These are phyloP conservation scores for Rhododendron williamsianum DNA, from an alignment of 148 eudicot genomes.

Conservation along the genomic window DNA sequence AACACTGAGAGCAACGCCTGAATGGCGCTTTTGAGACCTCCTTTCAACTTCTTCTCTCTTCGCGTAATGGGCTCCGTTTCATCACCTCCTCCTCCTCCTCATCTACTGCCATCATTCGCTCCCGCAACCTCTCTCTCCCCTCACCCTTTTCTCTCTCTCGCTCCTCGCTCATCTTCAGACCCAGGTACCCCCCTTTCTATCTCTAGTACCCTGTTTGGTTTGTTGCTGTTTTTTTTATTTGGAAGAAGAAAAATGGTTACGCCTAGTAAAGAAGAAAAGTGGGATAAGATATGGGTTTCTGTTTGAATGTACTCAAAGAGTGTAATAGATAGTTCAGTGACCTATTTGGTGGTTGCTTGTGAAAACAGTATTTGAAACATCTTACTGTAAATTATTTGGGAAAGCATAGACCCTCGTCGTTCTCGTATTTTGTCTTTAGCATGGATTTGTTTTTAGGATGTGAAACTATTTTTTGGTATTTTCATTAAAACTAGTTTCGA, in stretches of 20 bases:
- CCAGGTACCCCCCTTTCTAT: constrained; percentile 20
- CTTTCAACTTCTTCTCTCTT: constrained; percentile 19
- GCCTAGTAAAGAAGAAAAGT: background rate
- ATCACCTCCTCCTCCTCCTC: constrained; percentile 10
- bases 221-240: background rate
- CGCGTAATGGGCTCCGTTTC: constrained; percentile 44
- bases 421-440: background rate
- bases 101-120: constrained; percentile 11
- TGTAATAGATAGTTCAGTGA: background rate
- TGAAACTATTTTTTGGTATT: background rate
- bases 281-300: background rate
- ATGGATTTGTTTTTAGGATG: background rate
- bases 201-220: background rate
- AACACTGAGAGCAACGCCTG: background rate
- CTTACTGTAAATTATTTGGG: no score
- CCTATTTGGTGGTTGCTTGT: background rate
- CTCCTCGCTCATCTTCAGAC: constrained; percentile 10
- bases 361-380: background rate
- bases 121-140: constrained; percentile 18
- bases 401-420: background rate
- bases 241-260: no score
- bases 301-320: background rate
- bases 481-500: background rate
- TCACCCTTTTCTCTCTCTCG: constrained; percentile 12
- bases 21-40: constrained; percentile 47